phyloP scores from a whole-genome alignment of 441 rosid species.

The Populus trichocarpa region DNA sequence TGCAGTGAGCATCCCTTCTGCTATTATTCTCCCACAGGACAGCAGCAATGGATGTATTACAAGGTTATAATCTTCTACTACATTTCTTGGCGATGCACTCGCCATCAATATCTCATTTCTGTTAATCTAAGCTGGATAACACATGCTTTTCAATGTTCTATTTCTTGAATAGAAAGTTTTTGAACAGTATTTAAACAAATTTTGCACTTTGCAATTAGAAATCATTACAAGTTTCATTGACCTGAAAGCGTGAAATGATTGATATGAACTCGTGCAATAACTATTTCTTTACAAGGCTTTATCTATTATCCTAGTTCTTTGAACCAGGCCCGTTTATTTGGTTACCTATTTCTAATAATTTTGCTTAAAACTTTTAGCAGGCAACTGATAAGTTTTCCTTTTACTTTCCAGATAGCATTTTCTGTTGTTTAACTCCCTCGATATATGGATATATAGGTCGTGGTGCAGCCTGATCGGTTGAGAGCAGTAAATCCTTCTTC shows the following conservation, averaged over 20 bases:
- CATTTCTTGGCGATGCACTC: not conserved
- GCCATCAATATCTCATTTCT: not conserved
- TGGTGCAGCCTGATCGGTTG: slow-evolving; percentile 55
- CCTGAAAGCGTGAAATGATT: not conserved
- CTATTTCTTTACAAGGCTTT: not conserved
- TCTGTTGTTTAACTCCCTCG: not conserved
- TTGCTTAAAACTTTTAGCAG: not conserved
- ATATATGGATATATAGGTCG: slow-evolving; percentile 42
- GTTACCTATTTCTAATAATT: not conserved
- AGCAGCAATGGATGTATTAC: slow-evolving; percentile 54
- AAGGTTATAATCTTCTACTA: slow-evolving; percentile 45
- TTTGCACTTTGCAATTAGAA: not conserved
- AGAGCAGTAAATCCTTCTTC: slow-evolving; percentile 50
- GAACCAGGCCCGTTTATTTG: not conserved
- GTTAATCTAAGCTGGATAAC: not conserved
- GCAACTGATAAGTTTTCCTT: not conserved
- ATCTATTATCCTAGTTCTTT: not conserved
- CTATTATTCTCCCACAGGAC: slow-evolving; percentile 42
- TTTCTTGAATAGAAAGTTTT: not conserved
- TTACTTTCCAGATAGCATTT: not conserved
- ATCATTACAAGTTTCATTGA: not conserved
- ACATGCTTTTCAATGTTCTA: not conserved
- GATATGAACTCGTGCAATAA: not conserved
- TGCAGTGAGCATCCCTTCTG: slow-evolving; percentile 66
- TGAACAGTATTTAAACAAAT: not conserved